Base-by-base conservation (phyloP, 345 rosid species). In the Excoecaria cochinchinensis region DNA sequence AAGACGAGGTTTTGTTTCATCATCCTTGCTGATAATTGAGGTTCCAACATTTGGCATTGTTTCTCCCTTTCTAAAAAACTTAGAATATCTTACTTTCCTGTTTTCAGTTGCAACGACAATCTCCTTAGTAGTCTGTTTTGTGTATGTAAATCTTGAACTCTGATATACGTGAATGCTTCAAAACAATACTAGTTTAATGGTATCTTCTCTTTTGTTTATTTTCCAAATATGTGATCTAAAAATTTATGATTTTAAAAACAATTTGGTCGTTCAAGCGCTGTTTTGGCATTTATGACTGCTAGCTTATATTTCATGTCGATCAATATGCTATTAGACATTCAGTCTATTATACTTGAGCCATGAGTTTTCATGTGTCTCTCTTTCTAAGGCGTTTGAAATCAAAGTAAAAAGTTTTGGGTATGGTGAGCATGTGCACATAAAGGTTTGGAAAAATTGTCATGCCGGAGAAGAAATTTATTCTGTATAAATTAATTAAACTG, bases 351-450 rank as follows among this genome's bases (percentile, higher is more conserved):
- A 31, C 1, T 31, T 2, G 72, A 38, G 16, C 79, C 69, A 17
- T 50, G 39, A 6, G 0, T 39, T 3, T 79, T 78, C 16, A 80
- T 14, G 10, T 58, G 46, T 42, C 55, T 57, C 66, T 59, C 47
- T 75, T 57, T 3, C 78, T 31, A 31, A 31, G 31, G 31, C 31
- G 31, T 31, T 31, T 31, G 31, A 31, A 31, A 31, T 31, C 31
- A 31, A 31, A 31, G 31, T 31, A 2, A 31, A 31, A 31, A 31
- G 31, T 31, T 31, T 31, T 31, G 2, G 31, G 1, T 31, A 31
- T 31, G 2, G 31, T 31, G 31, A 31, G 31, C 31, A 31, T 31
- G 31, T 31, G 31, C 31, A n/a, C 31, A 31, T 31, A 31, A 31
- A 31, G 31, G 31, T 31, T 31, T 31, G 31, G 2, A 31, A 31